Evolutionary conservation across 768 basidiomycete species (phyloP), one percentile per base, ranked within the genome.

Genomic region (Glaciozyma antarctica): DNA sequence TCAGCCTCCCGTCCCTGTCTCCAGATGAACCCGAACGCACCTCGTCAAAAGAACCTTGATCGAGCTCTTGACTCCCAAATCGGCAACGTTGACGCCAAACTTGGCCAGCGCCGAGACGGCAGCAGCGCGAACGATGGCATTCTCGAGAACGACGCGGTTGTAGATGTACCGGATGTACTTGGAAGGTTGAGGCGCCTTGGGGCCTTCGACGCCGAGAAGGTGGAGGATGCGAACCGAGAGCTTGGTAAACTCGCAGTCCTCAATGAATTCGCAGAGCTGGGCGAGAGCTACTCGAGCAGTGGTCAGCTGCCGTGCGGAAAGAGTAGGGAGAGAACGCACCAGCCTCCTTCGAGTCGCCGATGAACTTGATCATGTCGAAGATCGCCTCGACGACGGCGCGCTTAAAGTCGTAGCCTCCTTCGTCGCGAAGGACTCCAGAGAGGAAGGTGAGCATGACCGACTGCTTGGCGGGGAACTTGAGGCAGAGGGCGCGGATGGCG

Each of bases 161-260:
- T 99, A 99, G 75, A 99, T 99, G 81, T 93, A 98, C 52, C 95
- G 88, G 75, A 99, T 99, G 76, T 94, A 99, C 78, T 97, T 98
- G 59, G 90, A 87, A 16, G 95, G 95, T 76, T 95, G 88, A n/a
- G 87, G 85, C 34, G 93, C 87, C 75, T 90, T 89, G 41, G 95
- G 94, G 15, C 94, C 95, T 78, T 99, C 95, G 64, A 92, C 82
- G 43, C 95, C 95, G 55, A 99, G 85, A 45, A 99, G 79, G 75
- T 99, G 89, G 30, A 99, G 82, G 72, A 99, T 90, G 55, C 94
- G 88, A 68, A 99, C 95, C 38, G 92, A 95, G 58, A 99, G 85
- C 78, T 98, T 99, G 41, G 94, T 97, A 75, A 98, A 99, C 77
- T 99, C 95, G 82, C 95, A 99, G 76, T 99, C 95, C 78, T 99